Evolutionary conservation across 352 stramenopile genomes (phyloP).

Genomic region (Pythium sp.): DNA sequence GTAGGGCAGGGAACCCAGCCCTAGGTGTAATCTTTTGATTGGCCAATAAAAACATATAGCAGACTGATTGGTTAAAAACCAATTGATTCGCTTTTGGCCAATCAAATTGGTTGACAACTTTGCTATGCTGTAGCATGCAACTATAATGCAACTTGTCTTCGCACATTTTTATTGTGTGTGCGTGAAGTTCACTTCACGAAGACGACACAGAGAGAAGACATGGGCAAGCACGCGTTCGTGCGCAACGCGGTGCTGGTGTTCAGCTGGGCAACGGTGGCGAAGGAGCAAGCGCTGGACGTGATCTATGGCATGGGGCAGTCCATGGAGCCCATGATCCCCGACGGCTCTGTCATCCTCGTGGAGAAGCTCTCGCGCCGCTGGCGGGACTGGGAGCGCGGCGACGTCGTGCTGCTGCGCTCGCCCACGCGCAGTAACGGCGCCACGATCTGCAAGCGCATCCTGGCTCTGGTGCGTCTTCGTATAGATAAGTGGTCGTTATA

Average conservation of each 20-base stretch:
- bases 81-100: too few relatives aligned
- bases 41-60: too few relatives aligned
- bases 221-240: slow-evolving; percentile 15
- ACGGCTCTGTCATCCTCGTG: slow-evolving; percentile 82
- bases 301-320: slow-evolving; percentile 84
- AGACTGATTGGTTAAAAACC: too few relatives aligned
- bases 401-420: slow-evolving; percentile 83
- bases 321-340: slow-evolving; percentile 78
- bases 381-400: slow-evolving; percentile 59
- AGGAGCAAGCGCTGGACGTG: slow-evolving; percentile 70
- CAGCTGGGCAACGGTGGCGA: slow-evolving; percentile 57
- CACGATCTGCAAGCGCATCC: slow-evolving; percentile 86
- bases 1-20: too few relatives aligned
- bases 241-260: slow-evolving; percentile 59
- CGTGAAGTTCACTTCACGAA: too few relatives aligned
- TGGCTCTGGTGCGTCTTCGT: slow-evolving; percentile 54
- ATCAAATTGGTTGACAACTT: too few relatives aligned
- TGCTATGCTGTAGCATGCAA: too few relatives aligned
- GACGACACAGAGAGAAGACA: background rate
- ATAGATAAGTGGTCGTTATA: background rate
- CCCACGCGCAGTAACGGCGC: slow-evolving; percentile 68
- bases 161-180: too few relatives aligned
- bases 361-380: slow-evolving; percentile 73
- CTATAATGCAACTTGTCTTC: too few relatives aligned
- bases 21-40: too few relatives aligned